Percentiles rank a stretch among this genome's conserved stretches.
phyloP scores from a whole-genome alignment of 75 land plant genomes.

The Picea sitchensis region DNA sequence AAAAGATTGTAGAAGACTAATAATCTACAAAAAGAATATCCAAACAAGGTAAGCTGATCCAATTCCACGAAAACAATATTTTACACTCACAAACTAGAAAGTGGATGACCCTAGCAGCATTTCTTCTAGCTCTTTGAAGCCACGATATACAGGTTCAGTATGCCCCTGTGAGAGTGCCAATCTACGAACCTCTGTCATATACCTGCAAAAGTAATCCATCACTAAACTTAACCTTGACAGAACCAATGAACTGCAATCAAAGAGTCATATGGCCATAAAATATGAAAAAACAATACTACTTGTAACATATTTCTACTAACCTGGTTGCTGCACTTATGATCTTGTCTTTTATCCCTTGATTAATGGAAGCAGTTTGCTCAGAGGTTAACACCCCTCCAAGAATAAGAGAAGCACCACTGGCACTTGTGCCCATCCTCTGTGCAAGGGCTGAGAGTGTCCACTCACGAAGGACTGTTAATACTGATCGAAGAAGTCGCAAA shows the following conservation, averaged over 20 bases:
- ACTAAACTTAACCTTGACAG: neutral
- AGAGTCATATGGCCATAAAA: neutral
- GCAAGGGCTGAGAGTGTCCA: conserved; percentile 69
- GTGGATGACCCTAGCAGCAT: conserved; percentile 46
- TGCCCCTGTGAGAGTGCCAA: conserved; percentile 66
- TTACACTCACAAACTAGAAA: conserved; percentile 6
- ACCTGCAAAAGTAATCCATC: conserved; percentile 36
- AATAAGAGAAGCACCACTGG: conserved; percentile 49
- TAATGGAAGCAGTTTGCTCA: conserved; percentile 40
- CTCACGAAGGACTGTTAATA: conserved; percentile 87
- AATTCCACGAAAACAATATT: no score
- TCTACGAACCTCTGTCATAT: conserved; percentile 94
- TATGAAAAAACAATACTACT: neutral
- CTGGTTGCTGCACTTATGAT: conserved; percentile 79
- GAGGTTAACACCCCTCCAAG: conserved; percentile 44
- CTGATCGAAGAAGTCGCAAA: conserved; percentile 83
- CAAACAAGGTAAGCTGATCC: no score
- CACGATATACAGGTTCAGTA: conserved; percentile 77
- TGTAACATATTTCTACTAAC: conserved; percentile 23
- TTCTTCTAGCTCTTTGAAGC: conserved; percentile 92
- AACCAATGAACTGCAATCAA: neutral
- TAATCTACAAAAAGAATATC: no score
- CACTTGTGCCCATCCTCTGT: conserved; percentile 60
- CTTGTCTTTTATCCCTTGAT: conserved; percentile 83
- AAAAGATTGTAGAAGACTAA: no score